Conservation (phyloP, 495 filamentous ascomycete species). For the Pseudoneurospora amorphoporcata region DNA sequence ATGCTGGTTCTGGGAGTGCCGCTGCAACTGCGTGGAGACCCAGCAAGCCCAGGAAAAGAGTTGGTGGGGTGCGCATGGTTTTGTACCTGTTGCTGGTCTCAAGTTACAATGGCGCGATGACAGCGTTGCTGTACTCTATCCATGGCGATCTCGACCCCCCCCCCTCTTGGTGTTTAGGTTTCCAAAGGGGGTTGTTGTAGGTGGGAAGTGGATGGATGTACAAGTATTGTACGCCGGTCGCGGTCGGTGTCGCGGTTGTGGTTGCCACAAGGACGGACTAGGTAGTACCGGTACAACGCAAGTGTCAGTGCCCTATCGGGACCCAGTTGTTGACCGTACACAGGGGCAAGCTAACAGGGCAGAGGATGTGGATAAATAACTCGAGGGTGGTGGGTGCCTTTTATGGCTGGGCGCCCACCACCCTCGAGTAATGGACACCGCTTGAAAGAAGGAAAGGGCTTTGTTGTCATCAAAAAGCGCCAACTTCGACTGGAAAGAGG, state of each 20-base stretch:
- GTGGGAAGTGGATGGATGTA: not conserved
- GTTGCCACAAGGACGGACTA: not conserved
- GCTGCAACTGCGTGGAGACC: slow-evolving; percentile 12
- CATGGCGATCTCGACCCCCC: slow-evolving; percentile 12
- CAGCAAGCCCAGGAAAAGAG: slow-evolving; percentile 15
- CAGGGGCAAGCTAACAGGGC: not conserved
- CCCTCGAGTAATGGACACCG: not conserved
- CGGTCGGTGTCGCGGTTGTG: not conserved
- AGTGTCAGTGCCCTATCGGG: not conserved
- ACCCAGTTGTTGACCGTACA: not conserved
- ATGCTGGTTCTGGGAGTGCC: slow-evolving; percentile 5
- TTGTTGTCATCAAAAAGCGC: not conserved
- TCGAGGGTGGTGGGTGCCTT: too few relatives aligned
- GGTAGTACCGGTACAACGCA: not conserved
- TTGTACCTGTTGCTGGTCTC: slow-evolving; percentile 9
- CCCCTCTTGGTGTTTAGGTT: not conserved
- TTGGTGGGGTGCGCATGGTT: slow-evolving; percentile 12
- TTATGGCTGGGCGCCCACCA: too few relatives aligned
- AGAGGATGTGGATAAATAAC: not conserved
- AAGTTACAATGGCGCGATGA: not conserved
- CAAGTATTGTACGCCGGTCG: not conserved
- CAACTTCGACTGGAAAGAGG: not conserved
- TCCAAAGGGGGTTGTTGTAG: not conserved
- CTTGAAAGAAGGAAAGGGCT: not conserved
- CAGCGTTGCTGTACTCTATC: slow-evolving; percentile 6